Evolutionary conservation across 23 red algal species (phyloP), one percentile per base, ranked within the genome.

Genomic region (Chondrus crispus): DNA sequence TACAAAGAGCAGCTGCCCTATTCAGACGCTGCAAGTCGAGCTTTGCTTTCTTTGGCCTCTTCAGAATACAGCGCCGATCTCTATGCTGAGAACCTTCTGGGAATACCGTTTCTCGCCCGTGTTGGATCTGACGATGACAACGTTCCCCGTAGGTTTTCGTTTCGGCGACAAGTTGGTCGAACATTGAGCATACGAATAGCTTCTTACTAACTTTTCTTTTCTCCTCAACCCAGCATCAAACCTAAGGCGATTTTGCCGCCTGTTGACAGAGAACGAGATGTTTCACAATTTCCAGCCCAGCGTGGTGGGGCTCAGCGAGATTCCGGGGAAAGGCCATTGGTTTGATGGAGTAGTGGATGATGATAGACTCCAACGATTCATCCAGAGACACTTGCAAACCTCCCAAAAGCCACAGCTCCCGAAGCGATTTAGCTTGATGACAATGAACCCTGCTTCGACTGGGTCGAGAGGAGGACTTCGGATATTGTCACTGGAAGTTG

Each of bases 271-370:
- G 66, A 90, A 68, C 35, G 87, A 90, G 37, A 62, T 80, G 20
- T 19, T 90, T 48, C 72, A 58, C 35, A 78, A 90, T 50, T 46
- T 90, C 43, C 35, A 41, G 66, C 22, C 69, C 2, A 90, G 71
- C 32, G 13, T 43, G 55, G 87, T 90, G 33, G 37, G 32, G 41
- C 52, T 90, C 55, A 60, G 72, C 72, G 87, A 90, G 62, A 73
- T 90, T 24, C 87, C 71, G 8, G 72, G 72, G 13, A 69, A 90
- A 80, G 87, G 87, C 22, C 87, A 90, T 78, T 90, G 87, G 87
- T 90, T 90, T 81, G 87, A 90, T 66, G 87, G 87, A 3, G 87
- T 90, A 6, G 87, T 90, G 11, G 87, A 90, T 70, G 87, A 90
- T 46, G 74, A 90, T 62, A 51, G 47, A 3, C 26, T 90, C 37